Evolutionary conservation across 192 early-diverging fungal genomes (phyloP), one percentile per base, ranked within the genome.

Genomic region (Coemansia sp.): DNA sequence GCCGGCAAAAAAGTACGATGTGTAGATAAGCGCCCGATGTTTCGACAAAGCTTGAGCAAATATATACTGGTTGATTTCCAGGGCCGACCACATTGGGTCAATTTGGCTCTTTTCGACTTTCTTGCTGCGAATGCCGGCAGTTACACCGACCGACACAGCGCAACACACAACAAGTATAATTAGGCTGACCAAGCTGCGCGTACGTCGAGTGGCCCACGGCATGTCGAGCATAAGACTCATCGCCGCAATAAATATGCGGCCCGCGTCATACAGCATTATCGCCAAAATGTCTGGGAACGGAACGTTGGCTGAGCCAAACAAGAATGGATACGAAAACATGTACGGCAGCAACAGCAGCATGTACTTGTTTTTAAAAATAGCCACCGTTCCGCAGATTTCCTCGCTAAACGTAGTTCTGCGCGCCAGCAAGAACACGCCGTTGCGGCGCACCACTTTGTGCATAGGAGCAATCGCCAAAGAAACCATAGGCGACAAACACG

Each of bases 341-440:
- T 65, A 75, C 12, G 72, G 62, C 25, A 65, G 26, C 22, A 69
- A 27, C 22, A 75, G 52, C 17, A 63, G 23, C 62, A 70, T 63
- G 37, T 62, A 70, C 56, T 64, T 64, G 68, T 62, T 70, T 52
- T 48, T 59, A 16, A 64, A 64, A 27, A 79, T 59, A 4, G 48
- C 52, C 17, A 61, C 38, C 0, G 67, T 66, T n/a, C 68, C 59
- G 12, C n/a, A 26, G 10, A 73, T 16, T 37, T 78, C 76, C 12
- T 43, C 51, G 1, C 39, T 11, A 3, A 73, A 17, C 1, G 52
- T 69, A 1, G 76, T 66, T 52, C 66, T 52, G 10, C 59, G 76
- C 16, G 76, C 62, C 35, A 72, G 61, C 58, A 78, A 16, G 31
- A 69, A 73, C 10, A 78, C 76, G 3, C 76, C 76, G 52, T 78